Percentiles rank a stretch among this genome's conserved stretches.
Evolutionary conservation across 2,329 filamentous ascomycete species (phyloP).

Genomic region (Rhexocercosporidium sp.): DNA sequence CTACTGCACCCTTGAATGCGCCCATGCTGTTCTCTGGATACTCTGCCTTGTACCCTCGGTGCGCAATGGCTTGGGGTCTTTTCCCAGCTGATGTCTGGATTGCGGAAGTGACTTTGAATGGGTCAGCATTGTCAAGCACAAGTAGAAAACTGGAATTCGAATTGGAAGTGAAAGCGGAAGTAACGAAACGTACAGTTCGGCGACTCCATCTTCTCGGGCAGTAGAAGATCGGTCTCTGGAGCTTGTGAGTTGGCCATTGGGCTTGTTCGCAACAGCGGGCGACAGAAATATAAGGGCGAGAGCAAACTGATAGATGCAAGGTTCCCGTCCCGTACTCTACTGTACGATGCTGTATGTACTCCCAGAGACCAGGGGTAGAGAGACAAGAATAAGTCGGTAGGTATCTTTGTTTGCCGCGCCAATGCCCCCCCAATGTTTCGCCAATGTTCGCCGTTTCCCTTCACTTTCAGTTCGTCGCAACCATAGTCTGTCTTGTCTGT

Average conservation of each 20-base stretch:
- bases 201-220: constrained; percentile 29
- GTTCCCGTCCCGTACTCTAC: neutral
- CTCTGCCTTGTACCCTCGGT: constrained; percentile 77
- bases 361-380: neutral
- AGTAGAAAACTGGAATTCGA: too few species aligned
- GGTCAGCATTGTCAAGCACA: neutral
- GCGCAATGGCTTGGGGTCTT: constrained; percentile 74
- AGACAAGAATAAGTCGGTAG: neutral
- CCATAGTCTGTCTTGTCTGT: neutral
- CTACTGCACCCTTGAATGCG: constrained; percentile 75
- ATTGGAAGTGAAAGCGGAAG: too few species aligned
- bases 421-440: neutral
- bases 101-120: constrained; percentile 30
- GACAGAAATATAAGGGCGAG: neutral
- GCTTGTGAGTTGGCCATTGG: constrained; percentile 19
- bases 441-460: neutral
- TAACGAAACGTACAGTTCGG: constrained; percentile 9
- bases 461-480: constrained; percentile 9
- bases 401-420: neutral
- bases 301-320: too few species aligned
- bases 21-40: constrained; percentile 87
- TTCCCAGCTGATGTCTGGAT: constrained; percentile 32
- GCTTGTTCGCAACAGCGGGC: neutral
- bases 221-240: constrained; percentile 20
- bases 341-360: neutral